Percentiles rank a stretch among this genome's conserved stretches.
Evolutionary conservation across 768 basidiomycete genomes (phyloP).

Genomic region (Suillus weaverae): DNA sequence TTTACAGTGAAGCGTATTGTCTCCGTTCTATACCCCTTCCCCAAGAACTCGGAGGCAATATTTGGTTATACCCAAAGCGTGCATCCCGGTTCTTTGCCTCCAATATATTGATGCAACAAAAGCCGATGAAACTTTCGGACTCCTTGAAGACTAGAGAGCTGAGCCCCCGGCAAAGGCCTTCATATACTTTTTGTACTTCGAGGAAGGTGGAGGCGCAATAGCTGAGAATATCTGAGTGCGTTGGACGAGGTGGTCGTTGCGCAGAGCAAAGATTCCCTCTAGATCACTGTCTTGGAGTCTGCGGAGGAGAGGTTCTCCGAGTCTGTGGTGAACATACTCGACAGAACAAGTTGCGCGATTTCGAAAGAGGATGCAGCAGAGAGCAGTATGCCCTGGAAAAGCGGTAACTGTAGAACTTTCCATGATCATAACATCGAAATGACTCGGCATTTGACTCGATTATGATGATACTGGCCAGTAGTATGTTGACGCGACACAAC

Average conservation of each 20-base stretch:
- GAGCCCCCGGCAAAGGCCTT: constrained; percentile 3
- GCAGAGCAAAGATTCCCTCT: constrained; percentile 18
- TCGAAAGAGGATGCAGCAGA: neutral
- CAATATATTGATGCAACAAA: constrained; percentile 18
- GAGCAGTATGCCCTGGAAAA: neutral
- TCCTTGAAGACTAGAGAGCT: constrained; percentile 22
- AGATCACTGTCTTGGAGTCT: constrained; percentile 23
- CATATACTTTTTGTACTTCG: neutral
- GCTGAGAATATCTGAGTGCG: neutral
- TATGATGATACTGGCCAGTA: too few relatives aligned
- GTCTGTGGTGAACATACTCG: constrained; percentile 29
- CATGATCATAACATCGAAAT: neutral
- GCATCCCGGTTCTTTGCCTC: constrained; percentile 29
- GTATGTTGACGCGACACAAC: too few relatives aligned
- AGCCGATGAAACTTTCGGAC: constrained; percentile 21
- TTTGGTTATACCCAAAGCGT: constrained; percentile 23
- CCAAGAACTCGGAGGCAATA: constrained; percentile 28
- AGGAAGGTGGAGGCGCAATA: neutral
- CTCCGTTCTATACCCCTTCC: constrained; percentile 37
- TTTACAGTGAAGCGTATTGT: constrained; percentile 35
- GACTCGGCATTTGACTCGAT: too few relatives aligned
- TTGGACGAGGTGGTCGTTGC: constrained; percentile 25
- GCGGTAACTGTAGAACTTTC: neutral
- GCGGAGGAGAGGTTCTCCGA: constrained; percentile 25
- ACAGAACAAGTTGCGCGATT: neutral